These are phyloP conservation scores for Babesia ovata DNA, from an alignment of 169 alveolate species.

Conservation along the genomic window DNA sequence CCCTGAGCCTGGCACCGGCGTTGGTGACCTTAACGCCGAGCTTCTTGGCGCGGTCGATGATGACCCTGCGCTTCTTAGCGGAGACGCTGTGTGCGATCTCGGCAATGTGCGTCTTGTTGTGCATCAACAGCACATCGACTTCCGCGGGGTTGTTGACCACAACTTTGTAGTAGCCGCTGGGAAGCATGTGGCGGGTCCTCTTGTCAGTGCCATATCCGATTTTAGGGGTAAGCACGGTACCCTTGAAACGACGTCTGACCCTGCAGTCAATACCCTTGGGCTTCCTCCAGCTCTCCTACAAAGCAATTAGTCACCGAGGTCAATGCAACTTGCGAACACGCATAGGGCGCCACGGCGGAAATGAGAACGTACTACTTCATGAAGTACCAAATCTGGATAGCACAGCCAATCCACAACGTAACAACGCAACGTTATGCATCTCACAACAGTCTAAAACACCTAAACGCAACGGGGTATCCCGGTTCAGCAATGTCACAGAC, in stretches of 20 bases:
- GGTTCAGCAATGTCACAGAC: no score
- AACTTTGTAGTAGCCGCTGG: conserved; percentile 92
- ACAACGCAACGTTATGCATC: no score
- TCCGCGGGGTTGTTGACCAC: conserved; percentile 88
- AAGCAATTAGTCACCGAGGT: neutral
- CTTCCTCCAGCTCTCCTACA: conserved; percentile 92
- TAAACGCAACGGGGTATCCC: no score
- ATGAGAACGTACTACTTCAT: no score
- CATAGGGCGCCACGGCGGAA: no score
- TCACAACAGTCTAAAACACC: no score
- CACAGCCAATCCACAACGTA: no score
- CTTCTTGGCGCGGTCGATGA: conserved; percentile 93
- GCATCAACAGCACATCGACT: conserved; percentile 94
- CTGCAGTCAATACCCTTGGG: conserved; percentile 97
- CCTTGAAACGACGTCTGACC: conserved; percentile 94
- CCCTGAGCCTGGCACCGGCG: conserved; percentile 82
- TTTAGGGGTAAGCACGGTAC: conserved; percentile 92
- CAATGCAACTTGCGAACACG: no score
- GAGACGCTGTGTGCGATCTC: conserved; percentile 92
- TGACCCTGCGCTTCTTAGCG: conserved; percentile 88
- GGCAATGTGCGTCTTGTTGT: conserved; percentile 92
- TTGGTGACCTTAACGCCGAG: conserved; percentile 90
- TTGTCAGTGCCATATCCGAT: conserved; percentile 96
- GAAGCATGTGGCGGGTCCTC: conserved; percentile 90
- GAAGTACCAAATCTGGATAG: no score